Base-by-base conservation (phyloP, 202 grass and related monocot genomes). In the Sporobolus alterniflorus region DNA sequence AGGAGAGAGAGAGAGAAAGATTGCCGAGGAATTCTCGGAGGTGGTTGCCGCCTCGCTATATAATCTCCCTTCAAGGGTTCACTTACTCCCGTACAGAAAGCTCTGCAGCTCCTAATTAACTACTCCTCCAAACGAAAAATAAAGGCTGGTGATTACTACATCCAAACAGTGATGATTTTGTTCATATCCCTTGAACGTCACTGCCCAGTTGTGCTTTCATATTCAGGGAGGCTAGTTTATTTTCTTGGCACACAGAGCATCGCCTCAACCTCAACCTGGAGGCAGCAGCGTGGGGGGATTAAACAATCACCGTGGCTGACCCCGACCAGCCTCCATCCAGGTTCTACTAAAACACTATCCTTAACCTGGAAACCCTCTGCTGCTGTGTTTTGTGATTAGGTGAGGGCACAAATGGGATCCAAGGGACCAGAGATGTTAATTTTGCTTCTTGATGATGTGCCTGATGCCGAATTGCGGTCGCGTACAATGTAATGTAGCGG, bases 21-120 rank as follows among this genome's bases (percentile, higher is more conserved):
- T 69, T 83, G 69, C 69, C 17, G 69, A 78, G 64, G 80, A 83
- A 63, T 74, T 57, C 60, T 78, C 16, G 74, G 69, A 15, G 80
- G 69, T 75, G 0, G 83, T 83, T 90, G 83, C 73, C 71, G 79
- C 74, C 62, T 74, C 73, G 46, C 61, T 86, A 52, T 60, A 57
- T 89, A 22, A 44, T 32, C 73, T 51, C 44, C 88, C 87, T 87
- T 22, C 36, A 87, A 87, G 89, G 43, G 25, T 21, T 51, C 31
- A n/a, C 42, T 44, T 44, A 13, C 11, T 10, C 11, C 64, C 55
- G 13, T 28, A 5, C 7, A 43, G 83, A 86, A 82, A 90, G 83
- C 41, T 61, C 20, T 21, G 78, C 2, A 13, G n/a, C 74, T 90
- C 79, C 84, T 57, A 74, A 74, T 75, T 63, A 81, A 81, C 33